Evolutionary conservation across 2,329 filamentous ascomycete genomes (phyloP).

Genomic region (Aspergillus vadensis): DNA sequence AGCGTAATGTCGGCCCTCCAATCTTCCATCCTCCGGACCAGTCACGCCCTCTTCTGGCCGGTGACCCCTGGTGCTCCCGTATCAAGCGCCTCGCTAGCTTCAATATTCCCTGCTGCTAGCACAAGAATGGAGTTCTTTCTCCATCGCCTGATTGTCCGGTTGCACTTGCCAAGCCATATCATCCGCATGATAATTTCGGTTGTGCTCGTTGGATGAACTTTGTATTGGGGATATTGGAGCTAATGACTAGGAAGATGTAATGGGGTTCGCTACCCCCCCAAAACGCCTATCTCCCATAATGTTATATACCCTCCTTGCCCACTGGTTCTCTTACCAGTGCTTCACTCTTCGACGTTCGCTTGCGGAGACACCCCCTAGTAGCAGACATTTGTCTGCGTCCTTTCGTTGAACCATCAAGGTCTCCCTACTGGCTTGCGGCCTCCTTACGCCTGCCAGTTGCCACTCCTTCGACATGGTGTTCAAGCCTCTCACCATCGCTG

Average conservation of each 20-base stretch:
- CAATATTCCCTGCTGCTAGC: constrained; percentile 27
- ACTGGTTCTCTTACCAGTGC: constrained; percentile 15
- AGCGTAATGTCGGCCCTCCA: not conserved
- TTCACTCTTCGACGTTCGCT: constrained; percentile 20
- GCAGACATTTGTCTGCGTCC: constrained; percentile 57
- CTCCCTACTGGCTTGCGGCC: constrained; percentile 36
- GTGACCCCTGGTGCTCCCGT: constrained; percentile 1
- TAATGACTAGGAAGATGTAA: not conserved
- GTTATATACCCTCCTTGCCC: constrained; percentile 10
- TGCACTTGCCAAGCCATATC: constrained; percentile 10
- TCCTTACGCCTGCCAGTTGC: constrained; percentile 38
- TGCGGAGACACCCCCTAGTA: constrained; percentile 21
- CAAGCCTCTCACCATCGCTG: constrained; percentile 37
- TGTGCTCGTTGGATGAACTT: constrained; percentile 7
- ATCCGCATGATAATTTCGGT: constrained; percentile 6
- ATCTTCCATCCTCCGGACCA: constrained; percentile 3
- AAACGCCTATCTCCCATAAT: not conserved
- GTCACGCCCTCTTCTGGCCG: constrained; percentile 4
- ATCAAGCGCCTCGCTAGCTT: constrained; percentile 8
- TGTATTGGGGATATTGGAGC: not conserved
- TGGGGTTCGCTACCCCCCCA: not conserved
- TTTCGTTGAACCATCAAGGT: constrained; percentile 50
- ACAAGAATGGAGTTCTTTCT: not conserved
- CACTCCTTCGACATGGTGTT: constrained; percentile 41
- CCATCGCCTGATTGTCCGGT: not conserved